Evolutionary conservation across 306 rosid species (phyloP), one percentile per base, ranked within the genome.

Genomic region (Amphicarpaea edgeworthii): DNA sequence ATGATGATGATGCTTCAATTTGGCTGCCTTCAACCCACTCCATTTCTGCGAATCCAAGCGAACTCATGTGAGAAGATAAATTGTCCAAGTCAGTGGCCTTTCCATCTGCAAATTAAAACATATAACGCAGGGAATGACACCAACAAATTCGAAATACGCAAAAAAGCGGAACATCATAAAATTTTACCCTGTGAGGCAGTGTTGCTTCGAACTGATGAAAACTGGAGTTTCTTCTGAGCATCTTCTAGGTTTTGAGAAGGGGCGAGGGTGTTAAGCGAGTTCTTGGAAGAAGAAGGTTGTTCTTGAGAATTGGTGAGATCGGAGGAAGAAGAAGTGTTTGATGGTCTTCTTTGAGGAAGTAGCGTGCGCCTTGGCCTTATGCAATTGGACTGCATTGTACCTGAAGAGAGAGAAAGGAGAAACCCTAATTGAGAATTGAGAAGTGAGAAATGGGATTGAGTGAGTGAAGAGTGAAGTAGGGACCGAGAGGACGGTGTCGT

Each of bases 31-130:
- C 79, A 17, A 81, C 72, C 90, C 95, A 92, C 9, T 95, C 97
- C 90, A 90, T 95, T 88, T 95, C 99, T 92, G 99, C 88, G 85
- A 95, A 92, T 81, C 90, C 93, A 92, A 92, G 97, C 84, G 97
- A 95, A 92, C 84, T 71, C 96, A 90, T 81, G 79, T 92, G 90
- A 95, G 97, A 90, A 64, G 90, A 89, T 84, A 95, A 89, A 86
- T 87, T 88, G 79, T 86, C 93, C 91, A 87, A 89, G 61, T 87
- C 89, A 86, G 82, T 89, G 91, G 92, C 91, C 91, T 83, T 89
- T 83, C 68, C 80, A 87, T 85, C 90, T 87, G 92, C 93, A 91
- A 79, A 63, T 87, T 84, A 60, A 93, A 66, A 20, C 8, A 28
- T 7, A 5, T 55, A n/a, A n/a, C 8, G 50, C 42, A 5, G 49